Evolutionary conservation across 75 land plant species (phyloP), one percentile per base, ranked within the genome.

Genomic region (Pinus albicaulis): DNA sequence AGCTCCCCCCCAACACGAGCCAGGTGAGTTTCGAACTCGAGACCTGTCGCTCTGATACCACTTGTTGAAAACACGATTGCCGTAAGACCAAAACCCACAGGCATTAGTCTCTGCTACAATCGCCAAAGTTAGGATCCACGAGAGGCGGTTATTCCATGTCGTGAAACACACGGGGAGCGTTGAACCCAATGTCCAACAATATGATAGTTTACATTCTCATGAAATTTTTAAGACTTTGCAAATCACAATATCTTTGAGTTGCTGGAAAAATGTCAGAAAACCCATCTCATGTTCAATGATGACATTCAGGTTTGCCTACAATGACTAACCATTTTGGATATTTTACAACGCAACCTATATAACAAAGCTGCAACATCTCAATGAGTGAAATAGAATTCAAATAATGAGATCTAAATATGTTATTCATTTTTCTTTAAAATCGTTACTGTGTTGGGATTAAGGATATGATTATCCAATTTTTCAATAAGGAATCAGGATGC

Each of bases 261-360:
- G 80, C 88, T 93, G 56, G 89, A 80, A 61, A 95, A 88, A 74
- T 95, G 93, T 66, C 56, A 82, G 25, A 85, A 77, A 16, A 89
- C 88, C 24, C 98, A 95, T 81, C 93, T 93, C 62, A 91, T 93
- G 26, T 95, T 95, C 79, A 95, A 95, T 82, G 98, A 95, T 85
- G 98, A 95, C 76, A 95, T 95, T 55, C 96, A 95, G 96, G 96
- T 93, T 74, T 22, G 28, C 25, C 72, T 64, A 22, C 28, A 17
- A 70, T 31, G 7, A 25, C 3, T 68, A 7, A 23, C 23, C 31
- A 61, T 24, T 25, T 25, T 26, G 64, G 64, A 3, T 22, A 24
- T 24, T 25, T 28, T 24, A 28, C 14, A 26, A 3, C 23, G 31
- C 64, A 61, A 24, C 64, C 64, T 61, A 3, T 61, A 31, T 22